These are phyloP conservation scores for Acanthamoeba quina DNA, from an alignment of 208 protist genomes.

Conservation along the genomic window DNA sequence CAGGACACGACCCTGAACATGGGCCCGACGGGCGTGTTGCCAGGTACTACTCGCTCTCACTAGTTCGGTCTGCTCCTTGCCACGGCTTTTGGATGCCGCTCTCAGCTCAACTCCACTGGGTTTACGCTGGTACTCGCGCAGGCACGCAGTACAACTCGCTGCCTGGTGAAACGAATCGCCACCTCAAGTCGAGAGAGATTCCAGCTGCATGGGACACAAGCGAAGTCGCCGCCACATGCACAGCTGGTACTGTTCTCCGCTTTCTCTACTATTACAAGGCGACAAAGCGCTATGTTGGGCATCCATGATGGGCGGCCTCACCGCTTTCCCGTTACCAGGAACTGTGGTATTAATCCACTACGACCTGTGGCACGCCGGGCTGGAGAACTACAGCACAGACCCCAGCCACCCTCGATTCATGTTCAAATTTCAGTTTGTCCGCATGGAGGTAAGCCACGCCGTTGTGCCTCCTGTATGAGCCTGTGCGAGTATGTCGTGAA, in stretches of 20 bases:
- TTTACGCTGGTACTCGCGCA: background rate
- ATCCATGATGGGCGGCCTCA: too few relatives aligned
- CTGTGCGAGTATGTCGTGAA: background rate
- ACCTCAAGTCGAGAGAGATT: background rate
- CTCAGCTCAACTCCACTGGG: background rate
- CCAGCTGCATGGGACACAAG: background rate
- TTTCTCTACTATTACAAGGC: background rate
- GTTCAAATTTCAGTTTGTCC: constrained; percentile 74
- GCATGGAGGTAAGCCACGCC: background rate
- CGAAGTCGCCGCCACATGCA: background rate
- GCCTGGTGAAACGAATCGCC: background rate
- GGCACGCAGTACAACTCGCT: constrained; percentile 15
- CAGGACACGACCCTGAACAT: constrained; percentile 40
- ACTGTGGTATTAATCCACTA: constrained; percentile 70
- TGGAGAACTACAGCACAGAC: constrained; percentile 44
- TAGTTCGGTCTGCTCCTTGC: background rate
- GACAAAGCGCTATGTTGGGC: too few relatives aligned
- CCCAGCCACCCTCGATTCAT: background rate
- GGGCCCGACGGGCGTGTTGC: constrained; percentile 30
- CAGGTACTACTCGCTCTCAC: background rate
- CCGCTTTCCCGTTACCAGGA: background rate
- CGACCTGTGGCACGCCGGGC: constrained; percentile 59
- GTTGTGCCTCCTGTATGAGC: background rate
- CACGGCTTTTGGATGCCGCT: background rate
- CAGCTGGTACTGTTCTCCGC: background rate